Evolutionary conservation across 352 stramenopile genomes (phyloP), one percentile per base, ranked within the genome.

Genomic region (Elongisporangium senticosum): DNA sequence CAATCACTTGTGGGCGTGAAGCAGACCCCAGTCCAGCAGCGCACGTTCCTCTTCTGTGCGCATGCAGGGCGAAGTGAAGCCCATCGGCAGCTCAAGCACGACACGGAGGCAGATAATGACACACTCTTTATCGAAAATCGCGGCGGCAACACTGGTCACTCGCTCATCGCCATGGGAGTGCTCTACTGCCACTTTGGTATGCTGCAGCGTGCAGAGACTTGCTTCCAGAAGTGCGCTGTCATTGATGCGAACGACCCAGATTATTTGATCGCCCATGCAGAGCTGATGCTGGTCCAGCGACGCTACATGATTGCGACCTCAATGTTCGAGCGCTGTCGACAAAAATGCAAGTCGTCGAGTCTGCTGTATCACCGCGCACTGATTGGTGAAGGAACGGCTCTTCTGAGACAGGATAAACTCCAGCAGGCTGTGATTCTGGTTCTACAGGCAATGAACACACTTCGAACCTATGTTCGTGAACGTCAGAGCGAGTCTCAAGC

Each of bases 111-210:
- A 4, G 68, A 78, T 15, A 58, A 68, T 7, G 74, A 81, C 33
- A 23, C 58, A 23, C 56, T 79, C 10, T 69, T 67, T 43, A 64
- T 82, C 24, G 47, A 49, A n/a, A 83, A 75, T 39, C 63, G 75
- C n/a, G 67, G 74, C 4, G 77, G 75, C 20, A 64, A 64, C 39
- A 59, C 75, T 0, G 57, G 43, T 23, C 49, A 56, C 24, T 56
- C 54, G 3, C 60, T 76, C 17, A 51, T 85, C 1, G 60, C 75
- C 11, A 87, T 85, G 75, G 75, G 77, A 20, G 68, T 67, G 20
- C 69, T 87, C 19, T 85, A 80, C 51, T 71, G 69, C 15, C 68
- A 73, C 20, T 79, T 85, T 13, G 77, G 77, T 0, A 78, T 87
- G 71, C 67, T 76, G 40, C 61, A 79, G 53, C 75, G 77, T 11